Conservation (phyloP, 2,329 filamentous ascomycete genomes). For the Penicillium hordei region DNA sequence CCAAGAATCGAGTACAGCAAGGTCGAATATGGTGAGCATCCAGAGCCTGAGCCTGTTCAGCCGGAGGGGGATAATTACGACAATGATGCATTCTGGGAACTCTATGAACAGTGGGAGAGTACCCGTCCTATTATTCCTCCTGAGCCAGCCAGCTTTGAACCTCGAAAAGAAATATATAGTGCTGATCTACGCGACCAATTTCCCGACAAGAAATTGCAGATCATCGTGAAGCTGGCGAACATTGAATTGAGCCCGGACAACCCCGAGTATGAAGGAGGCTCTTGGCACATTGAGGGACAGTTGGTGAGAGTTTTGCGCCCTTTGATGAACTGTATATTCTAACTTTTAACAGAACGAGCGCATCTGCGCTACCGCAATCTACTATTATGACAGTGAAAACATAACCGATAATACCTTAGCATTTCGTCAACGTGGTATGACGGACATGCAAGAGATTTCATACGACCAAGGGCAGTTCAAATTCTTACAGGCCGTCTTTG, state of each 20-base stretch:
- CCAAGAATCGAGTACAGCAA: slow-evolving; percentile 13
- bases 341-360: slow-evolving; percentile 55
- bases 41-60: slow-evolving; percentile 2
- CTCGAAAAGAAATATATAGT: background rate
- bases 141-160: background rate
- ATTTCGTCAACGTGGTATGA: slow-evolving; percentile 47
- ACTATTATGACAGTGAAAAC: slow-evolving; percentile 65
- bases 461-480: slow-evolving; percentile 9
- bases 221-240: slow-evolving; percentile 24
- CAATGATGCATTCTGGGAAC: background rate
- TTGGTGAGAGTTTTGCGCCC: slow-evolving; percentile 5
- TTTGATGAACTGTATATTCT: slow-evolving; percentile 48
- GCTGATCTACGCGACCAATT: slow-evolving; percentile 31
- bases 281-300: slow-evolving; percentile 23
- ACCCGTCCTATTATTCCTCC: background rate
- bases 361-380: slow-evolving; percentile 63
- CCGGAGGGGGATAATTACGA: background rate
- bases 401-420: slow-evolving; percentile 54
- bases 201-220: slow-evolving; percentile 35
- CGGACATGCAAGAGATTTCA: slow-evolving; percentile 26
- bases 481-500: slow-evolving; percentile 17
- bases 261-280: slow-evolving; percentile 15
- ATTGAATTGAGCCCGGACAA: slow-evolving; percentile 20
- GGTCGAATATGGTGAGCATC: slow-evolving; percentile 11
- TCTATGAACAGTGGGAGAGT: background rate